phyloP scores from a whole-genome alignment of 1,284 basidiomycete genomes.

The Blastosporella zonata region DNA sequence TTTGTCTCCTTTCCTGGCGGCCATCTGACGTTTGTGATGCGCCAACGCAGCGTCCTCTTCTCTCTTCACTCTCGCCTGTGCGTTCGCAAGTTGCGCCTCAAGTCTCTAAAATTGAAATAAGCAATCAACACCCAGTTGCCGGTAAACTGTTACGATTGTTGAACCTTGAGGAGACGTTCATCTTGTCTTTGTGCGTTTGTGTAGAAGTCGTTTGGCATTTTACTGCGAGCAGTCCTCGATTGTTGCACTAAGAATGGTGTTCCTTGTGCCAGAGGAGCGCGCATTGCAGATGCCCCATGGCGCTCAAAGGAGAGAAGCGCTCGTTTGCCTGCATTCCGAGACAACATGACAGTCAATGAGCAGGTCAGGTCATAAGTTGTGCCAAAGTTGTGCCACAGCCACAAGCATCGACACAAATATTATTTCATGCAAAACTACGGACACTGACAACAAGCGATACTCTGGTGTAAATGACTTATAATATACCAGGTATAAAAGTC shows the following conservation, averaged over 20 bases:
- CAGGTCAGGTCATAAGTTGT: too few species aligned
- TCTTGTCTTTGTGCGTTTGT: slow-evolving; percentile 21
- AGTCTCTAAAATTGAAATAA: slow-evolving; percentile 25
- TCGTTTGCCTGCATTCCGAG: neutral
- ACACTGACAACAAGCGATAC: too few species aligned
- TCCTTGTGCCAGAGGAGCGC: slow-evolving; percentile 3
- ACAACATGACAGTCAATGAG: slow-evolving; percentile 5
- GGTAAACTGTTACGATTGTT: neutral
- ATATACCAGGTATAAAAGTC: too few species aligned
- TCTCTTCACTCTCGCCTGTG: slow-evolving; percentile 24
- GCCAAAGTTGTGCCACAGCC: neutral
- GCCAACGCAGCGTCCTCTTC: slow-evolving; percentile 26
- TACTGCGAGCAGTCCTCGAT: slow-evolving; percentile 19
- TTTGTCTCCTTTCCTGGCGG: slow-evolving; percentile 6
- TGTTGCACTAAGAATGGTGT: slow-evolving; percentile 11
- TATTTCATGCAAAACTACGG: too few species aligned
- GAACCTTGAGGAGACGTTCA: slow-evolving; percentile 24
- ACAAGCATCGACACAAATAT: too few species aligned
- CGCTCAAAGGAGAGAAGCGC: slow-evolving; percentile 8
- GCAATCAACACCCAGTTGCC: slow-evolving; percentile 9
- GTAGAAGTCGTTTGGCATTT: slow-evolving; percentile 20
- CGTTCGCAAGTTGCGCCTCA: slow-evolving; percentile 26
- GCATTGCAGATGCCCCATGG: slow-evolving; percentile 1
- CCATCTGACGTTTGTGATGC: slow-evolving; percentile 20
- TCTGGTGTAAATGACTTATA: too few species aligned